Base-by-base conservation (phyloP, 768 basidiomycete genomes). In the Hortiboletus flavorubellus region DNA sequence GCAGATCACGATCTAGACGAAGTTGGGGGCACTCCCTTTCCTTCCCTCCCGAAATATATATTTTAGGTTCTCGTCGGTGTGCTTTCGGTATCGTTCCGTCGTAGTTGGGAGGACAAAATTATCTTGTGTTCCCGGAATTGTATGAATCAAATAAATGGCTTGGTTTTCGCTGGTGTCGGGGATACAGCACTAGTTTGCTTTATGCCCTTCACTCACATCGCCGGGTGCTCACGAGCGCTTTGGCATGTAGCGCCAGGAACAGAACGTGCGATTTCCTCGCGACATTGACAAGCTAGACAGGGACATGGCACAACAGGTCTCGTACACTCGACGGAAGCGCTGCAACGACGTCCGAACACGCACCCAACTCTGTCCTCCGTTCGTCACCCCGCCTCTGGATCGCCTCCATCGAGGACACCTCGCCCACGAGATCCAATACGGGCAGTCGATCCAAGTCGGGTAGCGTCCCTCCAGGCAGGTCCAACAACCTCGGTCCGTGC, bases 351-450 rank as follows among this genome's bases (percentile, higher is more conserved):
- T 31, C 59, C 8, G 11, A 11, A 55, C 79, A 79, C 6, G 59
- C 59, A n/a, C 69, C 63, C 43, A 79, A 64, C 53, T 73, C 68
- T 3, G 51, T 45, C 23, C 74, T 71, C 38, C 78, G 68, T 46
- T 62, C 54, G 16, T 74, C 70, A 18, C 75, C 64, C 21, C 66
- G 60, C 26, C 58, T 68, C 34, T 76, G 61, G 30, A 84, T 62
- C 39, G 59, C 65, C 12, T 69, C 66, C 58, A 72, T 53, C 21
- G 68, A 71, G 2, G 71, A 66, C 9, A 86, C 29, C 29, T 64
- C 63, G 5, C 86, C 87, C 41, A 80, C 81, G 30, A 90, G 72
- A 65, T 93, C 89, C 59, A 93, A 70, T 9, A 87, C 76, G 0
- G 92, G 91, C 30, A 93, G 74, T 4, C 64, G 64, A 1, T 71